Evolutionary conservation across 257 asterid species (phyloP).

Genomic region (Penstemon eatonii): DNA sequence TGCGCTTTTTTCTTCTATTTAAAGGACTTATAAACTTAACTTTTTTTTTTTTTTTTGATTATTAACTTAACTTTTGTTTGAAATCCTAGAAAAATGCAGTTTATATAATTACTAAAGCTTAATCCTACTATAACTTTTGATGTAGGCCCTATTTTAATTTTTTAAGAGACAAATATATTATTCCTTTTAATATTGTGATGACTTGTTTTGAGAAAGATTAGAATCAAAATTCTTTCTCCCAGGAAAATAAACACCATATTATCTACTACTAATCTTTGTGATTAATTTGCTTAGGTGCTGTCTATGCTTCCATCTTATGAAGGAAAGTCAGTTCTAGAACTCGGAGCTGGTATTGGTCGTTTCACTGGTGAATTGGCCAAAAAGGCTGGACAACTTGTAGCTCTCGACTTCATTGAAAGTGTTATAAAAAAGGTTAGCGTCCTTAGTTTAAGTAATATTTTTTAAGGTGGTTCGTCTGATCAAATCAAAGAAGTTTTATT

Average conservation of each 20-base stretch:
- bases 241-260: background rate
- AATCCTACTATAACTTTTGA: too few relatives aligned
- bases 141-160: background rate
- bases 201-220: too few relatives aligned
- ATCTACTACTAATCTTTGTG: background rate
- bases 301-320: conserved; percentile 82
- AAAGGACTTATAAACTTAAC: too few relatives aligned
- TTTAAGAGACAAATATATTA: background rate
- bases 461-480: background rate
- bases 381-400: conserved; percentile 67
- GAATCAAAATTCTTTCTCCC: background rate
- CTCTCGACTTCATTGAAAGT: conserved; percentile 87
- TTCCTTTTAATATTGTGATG: background rate
- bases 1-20: too few relatives aligned
- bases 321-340: conserved; percentile 82
- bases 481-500: background rate
- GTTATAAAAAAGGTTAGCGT: conserved; percentile 69
- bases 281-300: conserved; percentile 51
- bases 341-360: conserved; percentile 99
- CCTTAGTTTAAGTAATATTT: conserved; percentile 6
- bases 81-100: too few relatives aligned
- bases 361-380: conserved; percentile 87
- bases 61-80: too few relatives aligned
- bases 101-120: too few relatives aligned
- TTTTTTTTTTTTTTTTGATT: too few relatives aligned